Base-by-base conservation (phyloP, 805 yeast genomes). In the Vanderwaltozyma polyspora region DNA sequence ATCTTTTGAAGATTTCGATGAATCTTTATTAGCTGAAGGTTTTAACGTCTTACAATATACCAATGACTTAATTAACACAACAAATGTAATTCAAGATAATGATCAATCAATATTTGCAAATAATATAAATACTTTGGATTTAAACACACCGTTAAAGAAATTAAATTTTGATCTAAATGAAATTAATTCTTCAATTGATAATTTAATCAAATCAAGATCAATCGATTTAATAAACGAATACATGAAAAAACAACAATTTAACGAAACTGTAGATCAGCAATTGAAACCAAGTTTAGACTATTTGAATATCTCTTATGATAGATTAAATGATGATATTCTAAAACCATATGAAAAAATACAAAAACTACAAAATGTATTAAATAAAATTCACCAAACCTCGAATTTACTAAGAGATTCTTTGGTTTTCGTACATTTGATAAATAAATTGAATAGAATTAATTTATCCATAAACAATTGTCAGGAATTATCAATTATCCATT, bases 351-450 rank as follows among this genome's bases (percentile, higher is more conserved):
- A 50, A 34, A 43, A 39, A 19, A 51, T 57, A 4, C 48, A 48
- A 19, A 52, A 41, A 34, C 32, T 56, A 18, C 60, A 55, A 35
- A 34, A 38, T n/a, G 55, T 50, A 5, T 40, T 55, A 19, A 46
- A 49, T 38, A 56, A 55, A 33, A 44, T 56, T 17, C 59, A 56
- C 35, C 60, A 56, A 36, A 54, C 60, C 6, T 48, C 58, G 4
- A 51, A 42, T 24, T 32, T 55, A 8, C 35, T 56, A 31, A 46
- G 60, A 33, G 57, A 53, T 29, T 45, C 53, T 5, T 38, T 54
- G 19, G 38, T 52, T 14, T 51, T 46, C 28, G 28, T 52, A 11
- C 57, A 55, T 35, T 36, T 55, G 32, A 38, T 48, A 1, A 41
- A 46, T 15, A 49, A 46, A 35, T 39, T 55, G 12, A 38, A 44